phyloP scores from a whole-genome alignment of 805 yeast genomes.

The Hanseniaspora vineae region DNA sequence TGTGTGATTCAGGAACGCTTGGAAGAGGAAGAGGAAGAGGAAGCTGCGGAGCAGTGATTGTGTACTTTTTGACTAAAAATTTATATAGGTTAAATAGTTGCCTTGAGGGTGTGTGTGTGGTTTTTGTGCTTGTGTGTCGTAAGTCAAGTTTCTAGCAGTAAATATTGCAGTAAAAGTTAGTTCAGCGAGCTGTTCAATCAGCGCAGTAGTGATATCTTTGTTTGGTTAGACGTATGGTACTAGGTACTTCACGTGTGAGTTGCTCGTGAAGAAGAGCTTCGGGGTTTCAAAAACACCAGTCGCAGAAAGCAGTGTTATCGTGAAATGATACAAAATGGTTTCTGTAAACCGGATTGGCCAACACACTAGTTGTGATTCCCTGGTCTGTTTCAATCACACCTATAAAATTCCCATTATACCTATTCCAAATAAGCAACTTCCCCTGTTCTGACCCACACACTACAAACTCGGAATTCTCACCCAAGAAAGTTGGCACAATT shows the following conservation, averaged over 20 bases:
- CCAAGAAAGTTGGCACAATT: constrained; percentile 64
- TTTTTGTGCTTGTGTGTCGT: no score
- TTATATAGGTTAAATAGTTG: no score
- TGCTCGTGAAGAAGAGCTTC: no score
- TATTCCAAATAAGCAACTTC: constrained; percentile 64
- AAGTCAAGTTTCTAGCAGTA: no score
- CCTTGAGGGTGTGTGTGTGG: no score
- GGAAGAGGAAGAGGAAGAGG: background rate
- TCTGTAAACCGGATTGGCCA: background rate
- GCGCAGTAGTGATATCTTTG: no score
- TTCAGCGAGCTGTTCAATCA: no score
- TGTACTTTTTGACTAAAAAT: no score
- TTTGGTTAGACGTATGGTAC: no score
- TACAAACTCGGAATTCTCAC: constrained; percentile 55
- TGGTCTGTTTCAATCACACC: constrained; percentile 13
- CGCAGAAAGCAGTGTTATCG: background rate
- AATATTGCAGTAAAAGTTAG: no score
- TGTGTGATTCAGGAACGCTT: background rate
- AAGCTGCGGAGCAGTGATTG: background rate
- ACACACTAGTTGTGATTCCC: background rate
- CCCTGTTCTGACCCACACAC: constrained; percentile 83
- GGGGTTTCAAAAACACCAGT: background rate
- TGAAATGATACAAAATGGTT: background rate
- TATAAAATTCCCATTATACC: constrained; percentile 53
- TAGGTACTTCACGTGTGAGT: no score